These are phyloP conservation scores for Lyophyllum decastes DNA, from an alignment of 768 basidiomycete species.

Conservation along the genomic window DNA sequence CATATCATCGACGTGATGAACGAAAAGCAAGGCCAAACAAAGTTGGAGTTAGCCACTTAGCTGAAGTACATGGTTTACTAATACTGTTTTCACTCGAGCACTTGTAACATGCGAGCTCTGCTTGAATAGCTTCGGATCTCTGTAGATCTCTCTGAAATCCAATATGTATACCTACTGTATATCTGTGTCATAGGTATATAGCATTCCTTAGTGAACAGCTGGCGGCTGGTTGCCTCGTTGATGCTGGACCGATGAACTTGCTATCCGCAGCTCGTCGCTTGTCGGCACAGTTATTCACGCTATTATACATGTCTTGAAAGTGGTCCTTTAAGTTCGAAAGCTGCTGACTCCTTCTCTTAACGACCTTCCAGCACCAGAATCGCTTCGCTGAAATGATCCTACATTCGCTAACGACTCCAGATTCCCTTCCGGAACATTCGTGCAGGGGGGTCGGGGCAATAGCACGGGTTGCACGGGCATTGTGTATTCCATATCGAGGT, in stretches of 20 bases:
- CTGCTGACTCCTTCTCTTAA: neutral
- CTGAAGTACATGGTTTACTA: no score
- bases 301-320: neutral
- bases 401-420: slow-evolving; percentile 26
- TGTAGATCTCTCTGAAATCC: no score
- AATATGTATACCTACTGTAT: no score
- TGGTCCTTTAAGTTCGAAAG: neutral
- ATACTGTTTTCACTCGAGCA: no score
- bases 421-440: neutral
- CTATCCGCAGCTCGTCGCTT: no score
- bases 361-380: slow-evolving; percentile 1
- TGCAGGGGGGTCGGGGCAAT: slow-evolving; percentile 33
- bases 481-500: slow-evolving; percentile 70
- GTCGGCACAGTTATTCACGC: no score
- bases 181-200: no score
- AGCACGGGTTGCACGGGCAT: slow-evolving; percentile 76
- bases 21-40: neutral
- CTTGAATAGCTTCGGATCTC: no score
- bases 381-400: slow-evolving; percentile 23
- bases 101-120: no score
- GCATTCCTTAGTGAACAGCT: no score
- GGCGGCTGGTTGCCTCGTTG: no score
- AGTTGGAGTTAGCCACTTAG: neutral
- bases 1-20: neutral
- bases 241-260: no score